Conservation (phyloP, 1,284 basidiomycete species). For the Microbotryomycetes sp. region DNA sequence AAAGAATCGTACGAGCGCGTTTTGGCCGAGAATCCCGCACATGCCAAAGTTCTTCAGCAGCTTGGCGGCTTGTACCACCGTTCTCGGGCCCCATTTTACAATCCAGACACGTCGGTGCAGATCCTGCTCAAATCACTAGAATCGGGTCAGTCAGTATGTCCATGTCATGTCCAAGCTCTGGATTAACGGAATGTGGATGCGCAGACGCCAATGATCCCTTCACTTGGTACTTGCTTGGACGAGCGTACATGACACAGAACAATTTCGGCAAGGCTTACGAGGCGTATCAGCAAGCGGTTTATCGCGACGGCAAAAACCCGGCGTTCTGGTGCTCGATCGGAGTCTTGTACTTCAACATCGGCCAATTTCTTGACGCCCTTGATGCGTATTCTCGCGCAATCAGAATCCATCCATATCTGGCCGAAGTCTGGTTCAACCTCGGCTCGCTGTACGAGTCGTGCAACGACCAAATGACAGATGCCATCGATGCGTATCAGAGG, state of each 20-base stretch:
- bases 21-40: slow-evolving; percentile 81
- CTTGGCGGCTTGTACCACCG: slow-evolving; percentile 97
- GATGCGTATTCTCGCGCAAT: slow-evolving; percentile 98
- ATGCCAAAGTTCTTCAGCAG: slow-evolving; percentile 96
- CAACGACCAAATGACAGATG: slow-evolving; percentile 98
- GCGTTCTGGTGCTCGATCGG: slow-evolving; percentile 99
- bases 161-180: too few relatives aligned
- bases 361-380: slow-evolving; percentile 95
- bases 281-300: slow-evolving; percentile 98
- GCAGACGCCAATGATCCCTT: slow-evolving; percentile 89
- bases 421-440: slow-evolving; percentile 98
- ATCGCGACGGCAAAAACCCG: slow-evolving; percentile 95
- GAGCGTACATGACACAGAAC: slow-evolving; percentile 97
- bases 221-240: slow-evolving; percentile 96
- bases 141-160: slow-evolving; percentile 55
- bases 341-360: slow-evolving; percentile 98
- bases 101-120: slow-evolving; percentile 87
- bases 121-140: slow-evolving; percentile 92
- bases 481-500: slow-evolving; percentile 93
- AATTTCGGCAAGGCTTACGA: slow-evolving; percentile 99
- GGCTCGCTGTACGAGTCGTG: slow-evolving; percentile 95
- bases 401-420: slow-evolving; percentile 97
- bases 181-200: neutral
- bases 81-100: slow-evolving; percentile 85
- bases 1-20: slow-evolving; percentile 98